Evolutionary conservation across 176 grass and related monocot genomes (phyloP).

Genomic region (Oryza glumipatula): DNA sequence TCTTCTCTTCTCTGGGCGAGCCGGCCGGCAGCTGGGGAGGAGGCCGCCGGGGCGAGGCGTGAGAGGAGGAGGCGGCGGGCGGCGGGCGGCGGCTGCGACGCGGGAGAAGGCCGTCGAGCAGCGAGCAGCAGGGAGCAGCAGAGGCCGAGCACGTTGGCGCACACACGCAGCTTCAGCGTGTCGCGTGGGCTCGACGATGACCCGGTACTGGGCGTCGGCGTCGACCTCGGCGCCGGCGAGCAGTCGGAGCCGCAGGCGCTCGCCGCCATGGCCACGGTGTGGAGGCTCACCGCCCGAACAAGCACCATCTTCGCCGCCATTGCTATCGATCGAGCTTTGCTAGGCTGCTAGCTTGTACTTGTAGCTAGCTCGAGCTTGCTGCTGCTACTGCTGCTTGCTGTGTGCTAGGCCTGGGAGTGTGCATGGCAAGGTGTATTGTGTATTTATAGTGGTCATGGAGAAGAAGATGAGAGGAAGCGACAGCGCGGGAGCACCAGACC

Average conservation of each 20-base stretch:
- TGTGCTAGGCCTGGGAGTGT: neutral
- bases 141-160: conserved; percentile 43
- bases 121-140: conserved; percentile 56
- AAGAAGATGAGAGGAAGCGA: neutral
- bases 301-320: conserved; percentile 45
- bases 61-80: no score
- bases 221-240: conserved; percentile 14
- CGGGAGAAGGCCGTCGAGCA: conserved; percentile 34
- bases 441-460: conserved; percentile 22
- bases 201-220: neutral
- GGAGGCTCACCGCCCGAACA: conserved; percentile 44
- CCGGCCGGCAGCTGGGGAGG: no score
- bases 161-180: conserved; percentile 48
- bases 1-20: no score
- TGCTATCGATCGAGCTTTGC: neutral
- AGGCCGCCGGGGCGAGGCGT: no score
- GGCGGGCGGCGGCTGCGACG: no score
- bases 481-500: no score
- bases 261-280: conserved; percentile 35
- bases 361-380: neutral
- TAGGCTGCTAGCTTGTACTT: no score
- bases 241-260: conserved; percentile 42
- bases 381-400: neutral
- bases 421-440: neutral
- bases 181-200: conserved; percentile 34